Evolutionary conservation across 2,329 filamentous ascomycete genomes (phyloP).

Genomic region (Calonectria honghensis): DNA sequence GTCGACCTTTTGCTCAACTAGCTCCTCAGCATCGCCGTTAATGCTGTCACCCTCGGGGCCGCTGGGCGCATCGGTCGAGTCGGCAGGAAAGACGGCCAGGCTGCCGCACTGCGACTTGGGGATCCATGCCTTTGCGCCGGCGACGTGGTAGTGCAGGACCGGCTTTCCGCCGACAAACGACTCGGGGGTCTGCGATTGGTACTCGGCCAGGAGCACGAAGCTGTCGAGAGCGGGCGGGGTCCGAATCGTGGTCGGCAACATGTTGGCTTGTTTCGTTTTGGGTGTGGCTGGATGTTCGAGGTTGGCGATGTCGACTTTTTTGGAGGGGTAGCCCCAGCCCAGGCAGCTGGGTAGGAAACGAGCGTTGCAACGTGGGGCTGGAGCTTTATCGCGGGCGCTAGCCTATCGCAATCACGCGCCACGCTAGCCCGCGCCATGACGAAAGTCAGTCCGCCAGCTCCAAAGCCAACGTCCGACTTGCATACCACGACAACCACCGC

Average conservation of each 20-base stretch:
- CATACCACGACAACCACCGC: slow-evolving; percentile 16
- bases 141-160: slow-evolving; percentile 79
- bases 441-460: slow-evolving; percentile 9
- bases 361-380: slow-evolving; percentile 44
- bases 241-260: slow-evolving; percentile 74
- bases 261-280: slow-evolving; percentile 42
- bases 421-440: slow-evolving; percentile 27
- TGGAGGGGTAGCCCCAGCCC: slow-evolving; percentile 44
- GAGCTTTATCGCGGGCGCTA: slow-evolving; percentile 44
- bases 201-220: slow-evolving; percentile 80
- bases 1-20: slow-evolving; percentile 70
- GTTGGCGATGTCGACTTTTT: slow-evolving; percentile 34
- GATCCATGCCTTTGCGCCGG: slow-evolving; percentile 75
- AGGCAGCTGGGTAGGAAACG: slow-evolving; percentile 50
- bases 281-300: neutral
- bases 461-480: neutral
- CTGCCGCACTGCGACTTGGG: slow-evolving; percentile 71
- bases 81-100: slow-evolving; percentile 72
- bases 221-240: slow-evolving; percentile 73
- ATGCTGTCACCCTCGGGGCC: slow-evolving; percentile 47
- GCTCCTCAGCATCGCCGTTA: slow-evolving; percentile 60
- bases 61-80: slow-evolving; percentile 58
- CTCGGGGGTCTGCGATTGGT: slow-evolving; percentile 82
- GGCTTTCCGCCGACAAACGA: slow-evolving; percentile 84
- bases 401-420: slow-evolving; percentile 37